Evolutionary conservation across 2,329 filamentous ascomycete genomes (phyloP), one percentile per base, ranked within the genome.

Genomic region (Colletotrichum eremochloae): DNA sequence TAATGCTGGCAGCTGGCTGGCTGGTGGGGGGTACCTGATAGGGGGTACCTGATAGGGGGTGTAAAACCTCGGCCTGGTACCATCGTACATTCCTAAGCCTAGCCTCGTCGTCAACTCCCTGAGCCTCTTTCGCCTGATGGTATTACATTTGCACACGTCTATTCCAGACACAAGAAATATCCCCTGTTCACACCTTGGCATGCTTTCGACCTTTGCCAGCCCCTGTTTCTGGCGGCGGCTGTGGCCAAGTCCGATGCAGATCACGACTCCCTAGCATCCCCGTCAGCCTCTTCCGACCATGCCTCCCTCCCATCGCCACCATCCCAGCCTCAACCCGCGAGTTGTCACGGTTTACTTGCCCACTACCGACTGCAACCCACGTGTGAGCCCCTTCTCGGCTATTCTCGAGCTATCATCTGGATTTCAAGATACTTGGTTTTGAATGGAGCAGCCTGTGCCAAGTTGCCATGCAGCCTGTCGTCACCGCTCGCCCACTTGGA

Each of bases 201-300:
- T 55, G 58, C 33, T 31, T 33, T 66, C 40, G 31, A 56, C 46
- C 56, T 55, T 46, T 15, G 42, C 56, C 33, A 42, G 55, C 53
- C 44, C 62, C 53, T 63, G 57, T 66, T 46, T 63, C 42, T 36
- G 20, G 20, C 46, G 36, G 56, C 48, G 36, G 56, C 48, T 62
- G 18, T 55, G 20, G 29, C 38, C 40, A 62, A 46, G 38, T 55
- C 56, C 57, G 38, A 52, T 38, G 65, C 58, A 68, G 64, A 71
- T 68, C 64, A 68, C 24, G 52, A 42, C 58, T 46, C 58, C 65
- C 53, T 72, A 24, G 36, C 57, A 50, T 68, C 40, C 38, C 38
- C 52, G 20, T 63, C 52, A 68, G 58, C 58, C 65, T 63, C 63
- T 29, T 61, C 58, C 53, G 20, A 29, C 61, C 18, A 58, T 44